Evolutionary conservation across 345 rosid genomes (phyloP).

Genomic region (Anacardium occidentale): DNA sequence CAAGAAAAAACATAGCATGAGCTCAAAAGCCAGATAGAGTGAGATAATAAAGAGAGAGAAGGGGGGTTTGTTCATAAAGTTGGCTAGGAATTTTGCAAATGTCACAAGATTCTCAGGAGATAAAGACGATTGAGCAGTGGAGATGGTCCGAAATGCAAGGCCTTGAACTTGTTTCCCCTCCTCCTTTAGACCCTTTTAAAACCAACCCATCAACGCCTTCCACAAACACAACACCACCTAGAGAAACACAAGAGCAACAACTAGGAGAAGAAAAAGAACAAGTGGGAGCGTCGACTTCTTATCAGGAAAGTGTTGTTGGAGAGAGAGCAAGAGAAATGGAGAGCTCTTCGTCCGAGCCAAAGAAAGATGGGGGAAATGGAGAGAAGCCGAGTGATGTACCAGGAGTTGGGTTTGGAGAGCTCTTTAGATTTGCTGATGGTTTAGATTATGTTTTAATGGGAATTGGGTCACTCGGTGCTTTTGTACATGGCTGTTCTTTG

Average conservation of each 20-base stretch:
- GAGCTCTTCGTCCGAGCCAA: conserved; percentile 35
- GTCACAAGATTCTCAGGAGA: conserved; percentile 74
- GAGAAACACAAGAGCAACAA: conserved; percentile 13
- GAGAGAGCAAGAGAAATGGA: conserved; percentile 52
- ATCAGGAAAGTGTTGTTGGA: conserved; percentile 12
- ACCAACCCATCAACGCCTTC: conserved; percentile 29
- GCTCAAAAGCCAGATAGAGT: conserved; percentile 36
- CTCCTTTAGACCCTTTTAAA: conserved; percentile 29
- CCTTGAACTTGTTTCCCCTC: conserved; percentile 72
- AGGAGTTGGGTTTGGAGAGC: conserved; percentile 68
- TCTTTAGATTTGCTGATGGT: conserved; percentile 95
- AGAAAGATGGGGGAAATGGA: conserved; percentile 24
- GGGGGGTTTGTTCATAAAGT: conserved; percentile 41
- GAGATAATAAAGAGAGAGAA: conserved; percentile 36
- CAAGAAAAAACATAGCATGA: conserved; percentile 16
- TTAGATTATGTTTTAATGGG: conserved; percentile 91
- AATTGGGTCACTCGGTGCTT: conserved; percentile 93
- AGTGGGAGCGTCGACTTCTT: not conserved
- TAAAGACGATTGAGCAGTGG: conserved; percentile 82
- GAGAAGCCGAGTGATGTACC: conserved; percentile 54
- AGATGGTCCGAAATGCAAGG: conserved; percentile 99
- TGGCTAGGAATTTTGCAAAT: conserved; percentile 53
- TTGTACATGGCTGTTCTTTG: conserved; percentile 90
- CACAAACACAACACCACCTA: conserved; percentile 18
- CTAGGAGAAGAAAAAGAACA: conserved; percentile 7